A percentile compares a stretch with the other conserved stretches of the same genome.
phyloP scores from a whole-genome alignment of 1,139 yeast genomes.

The Ogataea hybrid region DNA sequence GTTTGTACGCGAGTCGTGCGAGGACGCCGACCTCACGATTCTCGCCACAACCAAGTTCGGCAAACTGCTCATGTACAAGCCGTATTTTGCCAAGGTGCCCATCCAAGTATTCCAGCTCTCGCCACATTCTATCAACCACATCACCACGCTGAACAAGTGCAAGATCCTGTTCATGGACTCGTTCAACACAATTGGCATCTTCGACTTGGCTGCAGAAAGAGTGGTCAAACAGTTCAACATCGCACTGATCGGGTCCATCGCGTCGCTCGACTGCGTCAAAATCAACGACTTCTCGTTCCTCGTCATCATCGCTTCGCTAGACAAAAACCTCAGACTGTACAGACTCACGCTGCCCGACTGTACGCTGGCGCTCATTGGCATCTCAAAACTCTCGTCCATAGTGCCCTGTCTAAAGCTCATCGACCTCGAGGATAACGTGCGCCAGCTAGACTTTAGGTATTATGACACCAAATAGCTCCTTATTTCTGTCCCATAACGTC shows the following conservation, averaged over 20 bases:
- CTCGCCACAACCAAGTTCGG: constrained; percentile 27
- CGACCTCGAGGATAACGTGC: constrained; percentile 6
- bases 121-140: constrained; percentile 22
- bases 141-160: constrained; percentile 12
- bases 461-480: constrained; percentile 9
- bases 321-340: constrained; percentile 18
- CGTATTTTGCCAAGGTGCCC: constrained; percentile 23
- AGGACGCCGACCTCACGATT: constrained; percentile 16
- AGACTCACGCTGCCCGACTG: constrained; percentile 10
- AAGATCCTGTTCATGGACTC: constrained; percentile 26
- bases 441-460: constrained; percentile 9
- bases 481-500: constrained; percentile 60
- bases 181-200: constrained; percentile 24
- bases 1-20: constrained; percentile 11
- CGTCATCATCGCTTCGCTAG: constrained; percentile 21
- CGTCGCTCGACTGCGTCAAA: constrained; percentile 17
- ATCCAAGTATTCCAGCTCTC: constrained; percentile 23
- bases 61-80: constrained; percentile 22
- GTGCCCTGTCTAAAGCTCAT: constrained; percentile 19
- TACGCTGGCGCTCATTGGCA: constrained; percentile 14
- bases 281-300: constrained; percentile 9
- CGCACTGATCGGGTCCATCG: constrained; percentile 26
- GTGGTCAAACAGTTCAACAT: constrained; percentile 20
- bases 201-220: constrained; percentile 20
- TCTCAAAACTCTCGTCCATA: constrained; percentile 17